Percentiles rank a stretch among this genome's conserved stretches.
Evolutionary conservation across 169 alveolate species (phyloP).

Genomic region (Cryptosporidium meleagridis): DNA sequence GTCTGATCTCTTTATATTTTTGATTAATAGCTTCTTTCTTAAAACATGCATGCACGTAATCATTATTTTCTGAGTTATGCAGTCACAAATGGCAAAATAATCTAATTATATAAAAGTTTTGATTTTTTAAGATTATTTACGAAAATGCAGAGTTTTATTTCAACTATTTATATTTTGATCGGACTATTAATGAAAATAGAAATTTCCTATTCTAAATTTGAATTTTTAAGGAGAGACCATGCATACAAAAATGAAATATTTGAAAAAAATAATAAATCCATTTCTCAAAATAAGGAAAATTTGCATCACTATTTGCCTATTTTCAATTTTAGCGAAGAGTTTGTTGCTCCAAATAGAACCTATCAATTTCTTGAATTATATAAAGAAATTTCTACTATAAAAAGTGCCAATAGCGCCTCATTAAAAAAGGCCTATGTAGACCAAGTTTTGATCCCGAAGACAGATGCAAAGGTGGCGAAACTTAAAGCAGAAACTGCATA

Average conservation of each 20-base stretch:
- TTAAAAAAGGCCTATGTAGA: slow-evolving; percentile 26
- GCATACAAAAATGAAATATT: not conserved
- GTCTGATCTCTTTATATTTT: slow-evolving; percentile 14
- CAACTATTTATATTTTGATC: not conserved
- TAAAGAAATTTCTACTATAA: slow-evolving; percentile 33
- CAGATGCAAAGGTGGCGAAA: slow-evolving; percentile 63
- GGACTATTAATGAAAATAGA: not conserved
- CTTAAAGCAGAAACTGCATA: slow-evolving; percentile 68
- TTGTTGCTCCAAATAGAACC: slow-evolving; percentile 9
- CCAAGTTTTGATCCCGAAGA: slow-evolving; percentile 24
- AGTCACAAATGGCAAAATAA: not conserved
- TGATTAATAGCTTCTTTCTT: not conserved
- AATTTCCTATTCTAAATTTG: not conserved
- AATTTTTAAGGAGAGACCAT: not conserved
- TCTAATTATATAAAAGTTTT: too few relatives aligned
- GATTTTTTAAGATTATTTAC: not conserved
- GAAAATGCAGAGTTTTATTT: not conserved
- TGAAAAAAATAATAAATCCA: not conserved
- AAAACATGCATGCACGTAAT: slow-evolving; percentile 1
- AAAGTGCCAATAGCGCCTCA: not conserved
- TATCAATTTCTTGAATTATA: slow-evolving; percentile 22
- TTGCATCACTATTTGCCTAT: not conserved
- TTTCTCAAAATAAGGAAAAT: not conserved
- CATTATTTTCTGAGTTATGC: not conserved
- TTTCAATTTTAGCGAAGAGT: not conserved